These are phyloP conservation scores for Kluyveromyces dobzhanskii DNA, from an alignment of 805 yeast species.

Conservation along the genomic window DNA sequence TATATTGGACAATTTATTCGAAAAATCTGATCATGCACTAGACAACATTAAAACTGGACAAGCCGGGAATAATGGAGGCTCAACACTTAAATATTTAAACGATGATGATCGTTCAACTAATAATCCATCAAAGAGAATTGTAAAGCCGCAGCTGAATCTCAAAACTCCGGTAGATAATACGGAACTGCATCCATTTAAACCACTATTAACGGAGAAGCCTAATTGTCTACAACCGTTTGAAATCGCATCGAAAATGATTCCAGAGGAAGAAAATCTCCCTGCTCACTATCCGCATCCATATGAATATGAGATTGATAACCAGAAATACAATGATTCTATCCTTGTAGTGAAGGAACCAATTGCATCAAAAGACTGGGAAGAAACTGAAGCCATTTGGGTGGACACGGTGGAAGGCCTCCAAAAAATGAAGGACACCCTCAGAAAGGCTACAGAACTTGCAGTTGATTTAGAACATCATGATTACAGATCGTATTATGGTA, in stretches of 20 bases:
- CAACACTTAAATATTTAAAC: conserved; percentile 41
- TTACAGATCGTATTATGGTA: conserved; percentile 79
- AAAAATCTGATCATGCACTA: conserved; percentile 62
- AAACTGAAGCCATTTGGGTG: conserved; percentile 62
- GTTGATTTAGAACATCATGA: conserved; percentile 97
- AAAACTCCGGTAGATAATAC: conserved; percentile 54
- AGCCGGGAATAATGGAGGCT: conserved; percentile 13
- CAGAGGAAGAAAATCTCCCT: conserved; percentile 37
- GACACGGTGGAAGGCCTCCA: conserved; percentile 46
- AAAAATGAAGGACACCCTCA: conserved; percentile 47
- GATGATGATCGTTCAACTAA: conserved; percentile 27
- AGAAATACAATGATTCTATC: conserved; percentile 58
- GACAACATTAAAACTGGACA: conserved; percentile 10
- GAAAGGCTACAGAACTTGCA: conserved; percentile 57
- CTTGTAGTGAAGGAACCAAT: conserved; percentile 40
- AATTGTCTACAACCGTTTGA: conserved; percentile 50
- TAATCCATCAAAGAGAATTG: conserved; percentile 28
- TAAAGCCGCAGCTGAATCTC: conserved; percentile 68
- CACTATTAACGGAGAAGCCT: conserved; percentile 66
- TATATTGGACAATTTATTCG: conserved; percentile 62
- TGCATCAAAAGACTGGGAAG: conserved; percentile 55
- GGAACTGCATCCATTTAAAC: conserved; percentile 66
- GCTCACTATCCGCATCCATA: conserved; percentile 76
- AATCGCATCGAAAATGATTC: conserved; percentile 37
- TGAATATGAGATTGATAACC: conserved; percentile 57